These are phyloP conservation scores for Ceraceosorus guamensis DNA, from an alignment of 1,284 basidiomycete species.

Conservation along the genomic window DNA sequence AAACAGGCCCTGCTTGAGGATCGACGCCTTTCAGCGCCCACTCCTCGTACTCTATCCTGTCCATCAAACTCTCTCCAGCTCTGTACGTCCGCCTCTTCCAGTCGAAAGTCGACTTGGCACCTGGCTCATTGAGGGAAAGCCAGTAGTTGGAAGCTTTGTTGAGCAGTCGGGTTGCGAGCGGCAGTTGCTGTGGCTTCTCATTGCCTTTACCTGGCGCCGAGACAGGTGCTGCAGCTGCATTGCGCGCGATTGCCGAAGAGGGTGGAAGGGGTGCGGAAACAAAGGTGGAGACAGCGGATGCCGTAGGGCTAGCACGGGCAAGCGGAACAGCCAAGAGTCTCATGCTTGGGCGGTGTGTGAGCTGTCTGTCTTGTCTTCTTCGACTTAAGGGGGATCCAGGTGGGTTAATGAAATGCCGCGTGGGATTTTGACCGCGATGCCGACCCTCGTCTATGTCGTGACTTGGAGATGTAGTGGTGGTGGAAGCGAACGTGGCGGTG, in stretches of 20 bases:
- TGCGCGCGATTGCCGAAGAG: no score
- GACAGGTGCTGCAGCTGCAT: constrained; percentile 15
- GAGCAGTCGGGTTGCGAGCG: constrained; percentile 24
- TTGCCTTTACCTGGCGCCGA: constrained; percentile 7
- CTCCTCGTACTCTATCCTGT: constrained; percentile 45
- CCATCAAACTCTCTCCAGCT: constrained; percentile 43
- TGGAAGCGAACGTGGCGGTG: no score
- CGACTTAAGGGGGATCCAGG: no score
- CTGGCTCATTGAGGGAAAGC: constrained; percentile 36
- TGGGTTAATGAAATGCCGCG: no score
- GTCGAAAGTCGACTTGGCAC: constrained; percentile 28
- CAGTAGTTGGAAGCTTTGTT: constrained; percentile 38
- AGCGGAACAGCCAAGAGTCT: neutral
- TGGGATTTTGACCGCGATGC: no score
- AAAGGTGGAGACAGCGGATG: neutral
- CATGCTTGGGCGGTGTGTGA: no score
- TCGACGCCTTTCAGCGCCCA: constrained; percentile 47
- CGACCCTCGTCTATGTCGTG: no score
- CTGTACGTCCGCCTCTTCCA: constrained; percentile 40
- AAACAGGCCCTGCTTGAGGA: constrained; percentile 28
- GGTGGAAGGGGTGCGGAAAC: no score
- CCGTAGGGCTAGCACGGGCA: neutral
- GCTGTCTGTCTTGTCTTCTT: no score
- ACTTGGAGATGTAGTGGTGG: no score
- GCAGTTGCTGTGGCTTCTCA: constrained; percentile 10